Conservation (phyloP, 768 basidiomycete genomes). For the Tephrocybe sp. region DNA sequence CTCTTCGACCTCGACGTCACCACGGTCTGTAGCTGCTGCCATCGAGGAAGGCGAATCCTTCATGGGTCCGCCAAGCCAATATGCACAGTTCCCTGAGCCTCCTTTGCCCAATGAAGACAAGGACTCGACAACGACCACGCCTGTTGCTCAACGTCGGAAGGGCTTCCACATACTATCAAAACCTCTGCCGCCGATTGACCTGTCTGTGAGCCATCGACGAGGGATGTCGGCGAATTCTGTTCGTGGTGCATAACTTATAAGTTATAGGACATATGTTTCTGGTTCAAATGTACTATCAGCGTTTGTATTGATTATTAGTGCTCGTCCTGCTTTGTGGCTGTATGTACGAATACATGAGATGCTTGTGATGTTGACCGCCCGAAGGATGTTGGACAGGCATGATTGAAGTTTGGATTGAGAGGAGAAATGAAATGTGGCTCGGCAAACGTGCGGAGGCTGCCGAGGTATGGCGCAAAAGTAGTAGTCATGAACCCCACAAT, state of each 20-base stretch:
- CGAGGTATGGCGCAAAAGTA: conserved; percentile 18
- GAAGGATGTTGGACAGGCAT: conserved; percentile 7
- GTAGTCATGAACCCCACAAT: conserved; percentile 8
- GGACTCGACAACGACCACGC: conserved; percentile 31
- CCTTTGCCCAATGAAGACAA: conserved; percentile 41
- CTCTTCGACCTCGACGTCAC: conserved; percentile 56
- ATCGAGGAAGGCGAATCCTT: conserved; percentile 48
- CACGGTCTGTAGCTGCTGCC: conserved; percentile 34
- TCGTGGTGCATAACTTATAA: conserved; percentile 37
- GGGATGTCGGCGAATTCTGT: conserved; percentile 51
- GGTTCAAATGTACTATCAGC: conserved; percentile 18
- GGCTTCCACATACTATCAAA: conserved; percentile 70
- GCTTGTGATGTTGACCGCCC: conserved; percentile 3
- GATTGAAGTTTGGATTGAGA: background rate
- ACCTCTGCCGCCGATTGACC: conserved; percentile 38
- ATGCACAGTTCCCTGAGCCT: conserved; percentile 71
- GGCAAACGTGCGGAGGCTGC: conserved; percentile 19
- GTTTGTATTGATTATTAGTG: conserved; percentile 19
- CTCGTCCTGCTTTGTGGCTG: conserved; percentile 15
- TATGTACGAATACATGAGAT: conserved; percentile 15
- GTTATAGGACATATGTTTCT: conserved; percentile 24
- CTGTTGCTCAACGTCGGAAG: conserved; percentile 61
- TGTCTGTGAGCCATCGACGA: conserved; percentile 42
- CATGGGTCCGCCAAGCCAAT: conserved; percentile 67
- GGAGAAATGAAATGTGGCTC: conserved; percentile 5